phyloP scores from a whole-genome alignment of 371 early-diverging fungal genomes.

The Mucor mucedo region DNA sequence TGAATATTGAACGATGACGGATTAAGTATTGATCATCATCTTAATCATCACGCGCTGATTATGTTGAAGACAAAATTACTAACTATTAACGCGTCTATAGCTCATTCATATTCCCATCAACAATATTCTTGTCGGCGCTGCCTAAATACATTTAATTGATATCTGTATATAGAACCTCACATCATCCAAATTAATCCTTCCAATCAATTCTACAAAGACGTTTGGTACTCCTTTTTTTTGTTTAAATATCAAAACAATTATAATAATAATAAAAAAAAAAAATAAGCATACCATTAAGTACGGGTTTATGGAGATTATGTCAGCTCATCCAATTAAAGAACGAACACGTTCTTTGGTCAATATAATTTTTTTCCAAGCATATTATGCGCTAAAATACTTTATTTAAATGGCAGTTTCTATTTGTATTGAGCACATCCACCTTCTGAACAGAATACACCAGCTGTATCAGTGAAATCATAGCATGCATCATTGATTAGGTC shows the following conservation, averaged over 20 bases:
- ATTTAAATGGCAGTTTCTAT: neutral
- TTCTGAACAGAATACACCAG: neutral
- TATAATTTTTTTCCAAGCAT: neutral
- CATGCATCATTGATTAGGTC: neutral
- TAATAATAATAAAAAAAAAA: neutral
- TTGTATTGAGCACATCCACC: neutral
- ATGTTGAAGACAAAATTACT: neutral
- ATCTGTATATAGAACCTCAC: constrained; percentile 19
- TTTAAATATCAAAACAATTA: neutral
- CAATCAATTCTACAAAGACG: neutral
- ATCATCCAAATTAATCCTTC: constrained; percentile 2
- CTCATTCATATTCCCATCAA: constrained; percentile 99
- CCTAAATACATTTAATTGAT: constrained; percentile 38
- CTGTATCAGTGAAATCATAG: neutral
- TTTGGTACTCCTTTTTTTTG: neutral
- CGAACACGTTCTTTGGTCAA: neutral
- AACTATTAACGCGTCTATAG: constrained; percentile 31
- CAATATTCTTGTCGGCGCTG: constrained; percentile 94
- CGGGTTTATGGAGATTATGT: neutral
- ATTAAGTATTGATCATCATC: neutral
- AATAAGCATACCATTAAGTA: neutral
- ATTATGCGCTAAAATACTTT: neutral
- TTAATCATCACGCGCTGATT: constrained; percentile 1
- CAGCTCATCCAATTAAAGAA: neutral
- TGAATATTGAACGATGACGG: neutral